These are phyloP conservation scores for Rhizophlyctis rosea DNA, from an alignment of 192 early-diverging fungal species.

Conservation along the genomic window DNA sequence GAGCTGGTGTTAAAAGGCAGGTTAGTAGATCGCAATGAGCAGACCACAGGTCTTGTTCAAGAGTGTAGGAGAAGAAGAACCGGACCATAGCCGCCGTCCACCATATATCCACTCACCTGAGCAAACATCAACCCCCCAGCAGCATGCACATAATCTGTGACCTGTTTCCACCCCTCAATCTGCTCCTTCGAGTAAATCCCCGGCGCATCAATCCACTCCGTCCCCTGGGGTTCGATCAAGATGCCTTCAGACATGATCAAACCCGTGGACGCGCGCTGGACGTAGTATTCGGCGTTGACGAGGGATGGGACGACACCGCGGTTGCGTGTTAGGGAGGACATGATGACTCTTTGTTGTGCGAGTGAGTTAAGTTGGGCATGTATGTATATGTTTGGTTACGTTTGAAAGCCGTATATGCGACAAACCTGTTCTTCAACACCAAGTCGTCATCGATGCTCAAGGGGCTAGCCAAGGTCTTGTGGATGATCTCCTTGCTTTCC, in stretches of 20 bases:
- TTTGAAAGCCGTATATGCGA: not conserved
- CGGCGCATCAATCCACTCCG: constrained; percentile 34
- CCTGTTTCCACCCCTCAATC: constrained; percentile 41
- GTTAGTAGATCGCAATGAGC: too few species aligned
- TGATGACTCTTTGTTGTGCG: constrained; percentile 9
- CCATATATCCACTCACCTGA: too few species aligned
- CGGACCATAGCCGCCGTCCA: too few species aligned
- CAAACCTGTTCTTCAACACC: constrained; percentile 26
- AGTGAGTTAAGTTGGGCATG: not conserved
- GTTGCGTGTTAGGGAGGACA: constrained; percentile 21
- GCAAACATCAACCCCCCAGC: constrained; percentile 38
- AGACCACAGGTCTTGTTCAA: too few species aligned
- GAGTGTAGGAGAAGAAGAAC: too few species aligned
- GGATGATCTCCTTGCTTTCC: too few species aligned
- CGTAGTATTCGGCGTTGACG: constrained; percentile 22
- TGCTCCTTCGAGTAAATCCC: constrained; percentile 43
- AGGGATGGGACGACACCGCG: constrained; percentile 8
- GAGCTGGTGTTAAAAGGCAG: too few species aligned
- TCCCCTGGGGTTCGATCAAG: constrained; percentile 5
- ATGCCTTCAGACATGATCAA: constrained; percentile 14
- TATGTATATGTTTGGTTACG: too few species aligned
- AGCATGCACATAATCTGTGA: constrained; percentile 40
- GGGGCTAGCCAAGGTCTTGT: constrained; percentile 9
- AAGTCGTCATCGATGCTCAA: constrained; percentile 20
- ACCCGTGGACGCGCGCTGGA: constrained; percentile 9